A percentile compares a stretch with the other conserved stretches of the same genome.
Conservation (phyloP, 2,329 filamentous ascomycete genomes). For the Amauroascus verrucosus region DNA sequence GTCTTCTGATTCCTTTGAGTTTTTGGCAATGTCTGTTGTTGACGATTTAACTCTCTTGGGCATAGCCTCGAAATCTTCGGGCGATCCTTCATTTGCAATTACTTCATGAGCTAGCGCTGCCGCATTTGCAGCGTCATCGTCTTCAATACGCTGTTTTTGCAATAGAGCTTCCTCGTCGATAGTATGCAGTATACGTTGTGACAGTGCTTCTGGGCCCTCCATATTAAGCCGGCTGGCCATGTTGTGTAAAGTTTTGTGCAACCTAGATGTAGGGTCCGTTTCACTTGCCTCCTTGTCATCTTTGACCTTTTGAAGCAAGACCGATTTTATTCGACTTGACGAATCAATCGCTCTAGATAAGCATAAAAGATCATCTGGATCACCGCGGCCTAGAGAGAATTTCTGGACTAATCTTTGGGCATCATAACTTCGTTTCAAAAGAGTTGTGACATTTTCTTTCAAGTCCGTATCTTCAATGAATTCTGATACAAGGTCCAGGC, state of each 20-base stretch:
- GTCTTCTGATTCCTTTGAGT: slow-evolving; percentile 28
- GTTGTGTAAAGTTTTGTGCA: slow-evolving; percentile 28
- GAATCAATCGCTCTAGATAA: slow-evolving; percentile 71
- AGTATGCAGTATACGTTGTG: slow-evolving; percentile 59
- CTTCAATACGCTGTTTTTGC: slow-evolving; percentile 66
- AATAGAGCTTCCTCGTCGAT: slow-evolving; percentile 91
- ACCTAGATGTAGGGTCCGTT: slow-evolving; percentile 15
- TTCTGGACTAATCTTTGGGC: slow-evolving; percentile 85
- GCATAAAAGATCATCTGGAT: slow-evolving; percentile 78
- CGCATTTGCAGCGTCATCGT: slow-evolving; percentile 60
- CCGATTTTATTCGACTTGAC: slow-evolving; percentile 51
- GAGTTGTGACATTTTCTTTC: slow-evolving; percentile 55
- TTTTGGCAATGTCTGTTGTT: slow-evolving; percentile 21
- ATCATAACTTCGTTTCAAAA: slow-evolving; percentile 70
- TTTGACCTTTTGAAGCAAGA: slow-evolving; percentile 22
- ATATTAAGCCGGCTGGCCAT: slow-evolving; percentile 39
- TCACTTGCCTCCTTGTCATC: slow-evolving; percentile 15
- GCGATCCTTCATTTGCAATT: slow-evolving; percentile 53
- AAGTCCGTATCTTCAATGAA: slow-evolving; percentile 59
- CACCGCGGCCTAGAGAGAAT: slow-evolving; percentile 84
- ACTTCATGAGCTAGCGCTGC: slow-evolving; percentile 64
- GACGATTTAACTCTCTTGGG: slow-evolving; percentile 41
- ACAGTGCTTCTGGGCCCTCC: slow-evolving; percentile 56
- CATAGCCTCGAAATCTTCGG: slow-evolving; percentile 46
- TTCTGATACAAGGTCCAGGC: slow-evolving; percentile 70